Base-by-base conservation (phyloP, 441 rosid genomes). In the Mallotus japonicus region DNA sequence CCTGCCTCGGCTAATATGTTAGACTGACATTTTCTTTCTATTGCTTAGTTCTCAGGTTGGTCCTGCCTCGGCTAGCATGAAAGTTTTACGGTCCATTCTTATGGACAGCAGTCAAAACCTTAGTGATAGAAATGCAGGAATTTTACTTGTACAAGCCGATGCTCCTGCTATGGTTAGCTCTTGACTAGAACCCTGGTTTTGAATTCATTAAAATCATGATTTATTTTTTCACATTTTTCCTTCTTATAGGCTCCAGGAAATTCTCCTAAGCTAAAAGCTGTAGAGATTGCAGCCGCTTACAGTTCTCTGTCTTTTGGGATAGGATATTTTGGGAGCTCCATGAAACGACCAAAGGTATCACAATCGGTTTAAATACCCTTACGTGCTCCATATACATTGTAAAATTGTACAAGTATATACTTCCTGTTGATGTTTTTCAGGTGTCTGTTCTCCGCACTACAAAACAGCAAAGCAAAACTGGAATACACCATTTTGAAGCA, bases 201-300 rank as follows among this genome's bases (percentile, higher is more conserved):
- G 8, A 28, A 13, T 70, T 19, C n/a, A 22, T 44, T 19, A 28
- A 47, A 19, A 47, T 14, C 34, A 14, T 9, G 4, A 28, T 50
- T 67, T 77, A 4, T 37, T 37, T 37, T 58, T 57, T 79, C 49
- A 70, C 46, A 62, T 74, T 77, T 62, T 55, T 19, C 53, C 10
- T 46, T 53, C 60, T 9, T 76, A 60, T 72, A 92, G 98, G 86
- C 73, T 13, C 66, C 84, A 46, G 95, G 88, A 80, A 75, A 56
- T 65, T 76, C 75, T 28, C 83, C 86, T 2, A 79, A 76, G 76
- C 85, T 95, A 71, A 90, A 88, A 79, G 88, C 91, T 17, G 68
- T 95, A 73, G 99, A 95, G 87, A 91, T 95, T 46, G 96, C 97
- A 19, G 99, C 99, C 76, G 90, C 89, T 16, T 92, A 82, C 75